Evolutionary conservation across 129 eudicot species (phyloP).

Genomic region (Tagetes patula): DNA sequence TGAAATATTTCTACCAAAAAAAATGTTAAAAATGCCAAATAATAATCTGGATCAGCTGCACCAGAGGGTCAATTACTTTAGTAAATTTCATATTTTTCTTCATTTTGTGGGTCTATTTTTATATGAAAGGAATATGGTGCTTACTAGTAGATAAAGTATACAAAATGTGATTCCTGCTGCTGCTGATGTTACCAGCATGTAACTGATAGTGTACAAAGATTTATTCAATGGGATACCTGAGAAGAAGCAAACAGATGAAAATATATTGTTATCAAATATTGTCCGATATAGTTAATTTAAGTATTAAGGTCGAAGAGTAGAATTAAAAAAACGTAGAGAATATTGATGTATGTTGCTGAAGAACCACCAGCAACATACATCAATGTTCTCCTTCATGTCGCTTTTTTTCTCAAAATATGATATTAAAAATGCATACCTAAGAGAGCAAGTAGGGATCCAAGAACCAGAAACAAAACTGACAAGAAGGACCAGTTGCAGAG

Average conservation of each 20-base stretch:
- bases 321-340: background rate
- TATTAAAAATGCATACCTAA: constrained; percentile 44
- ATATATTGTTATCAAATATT: background rate
- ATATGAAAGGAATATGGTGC: constrained; percentile 12
- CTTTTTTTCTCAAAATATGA: constrained; percentile 1
- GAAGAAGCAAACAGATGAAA: background rate
- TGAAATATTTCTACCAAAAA: background rate
- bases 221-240: constrained; percentile 80
- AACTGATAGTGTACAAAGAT: constrained; percentile 71
- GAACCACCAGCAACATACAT: background rate
- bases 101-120: background rate
- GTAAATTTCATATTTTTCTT: background rate
- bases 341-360: background rate
- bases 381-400: background rate
- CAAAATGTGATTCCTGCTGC: constrained; percentile 75
- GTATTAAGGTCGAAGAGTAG: background rate
- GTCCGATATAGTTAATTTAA: constrained; percentile 1
- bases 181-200: constrained; percentile 66
- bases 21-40: constrained; percentile 11
- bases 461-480: constrained; percentile 43
- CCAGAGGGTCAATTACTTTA: constrained; percentile 4
- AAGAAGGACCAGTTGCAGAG: constrained; percentile 53
- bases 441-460: constrained; percentile 54
- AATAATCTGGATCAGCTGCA: constrained; percentile 1
- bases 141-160: constrained; percentile 56